Base-by-base conservation (phyloP, 306 rosid genomes). In the Morella rubra region DNA sequence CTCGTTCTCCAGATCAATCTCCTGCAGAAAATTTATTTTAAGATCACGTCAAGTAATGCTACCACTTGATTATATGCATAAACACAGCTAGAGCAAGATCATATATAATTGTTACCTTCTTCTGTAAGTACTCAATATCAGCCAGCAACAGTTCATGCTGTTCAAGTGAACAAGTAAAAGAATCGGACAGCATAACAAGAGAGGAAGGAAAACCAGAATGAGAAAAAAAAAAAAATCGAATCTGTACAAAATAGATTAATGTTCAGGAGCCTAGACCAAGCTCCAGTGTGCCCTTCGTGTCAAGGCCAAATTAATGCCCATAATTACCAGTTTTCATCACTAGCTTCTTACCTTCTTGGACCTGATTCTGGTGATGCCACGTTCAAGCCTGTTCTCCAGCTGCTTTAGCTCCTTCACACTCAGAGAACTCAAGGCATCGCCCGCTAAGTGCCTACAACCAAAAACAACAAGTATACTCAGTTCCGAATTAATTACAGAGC, bases 351-450 rank as follows among this genome's bases (percentile, higher is more conserved):
- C 97, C 95, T 94, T 94, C 89, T 90, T 94, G 67, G 96, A 90
- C 80, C 95, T 87, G 88, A 94, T 90, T 83, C 97, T 87, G 24
- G 88, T 77, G 54, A 94, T 81, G 77, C 93, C 96, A 81, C 95
- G 87, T 81, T 90, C 96, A 76, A 94, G 93, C 77, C 93, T 90
- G 62, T 85, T 94, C 87, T 94, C 97, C 42, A 94, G 77, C 80
- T 94, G 98, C 88, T 94, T 92, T 5, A 86, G 90, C 61, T 94
- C 98, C 80, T 92, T 94, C 61, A 90, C 89, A 6, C 83, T 87
- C 42, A 94, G 82, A 59, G 93, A 81, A 88, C 93, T 87, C 84
- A 92, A 77, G 61, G 93, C 87, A 81, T 92, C 98, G 19, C 98
- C 98, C 95, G 90, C 88, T 79, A 94, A 82, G 82, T 90, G 90